Evolutionary conservation across 2,329 filamentous ascomycete species (phyloP).

Genomic region (Lasiodiplodia citricola): DNA sequence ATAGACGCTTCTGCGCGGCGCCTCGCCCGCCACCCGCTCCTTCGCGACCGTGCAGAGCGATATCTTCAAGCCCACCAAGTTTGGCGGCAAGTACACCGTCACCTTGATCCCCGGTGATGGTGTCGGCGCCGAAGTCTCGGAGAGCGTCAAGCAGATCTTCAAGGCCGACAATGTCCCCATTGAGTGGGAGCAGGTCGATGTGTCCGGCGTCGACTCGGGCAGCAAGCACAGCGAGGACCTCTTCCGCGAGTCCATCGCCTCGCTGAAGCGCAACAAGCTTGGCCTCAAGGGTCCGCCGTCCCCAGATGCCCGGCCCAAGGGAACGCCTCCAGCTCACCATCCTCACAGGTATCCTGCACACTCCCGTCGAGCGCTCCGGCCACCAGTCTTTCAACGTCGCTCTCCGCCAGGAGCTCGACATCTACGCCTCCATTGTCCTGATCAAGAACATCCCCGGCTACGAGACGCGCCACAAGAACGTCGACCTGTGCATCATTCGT

Average conservation of each 20-base stretch:
- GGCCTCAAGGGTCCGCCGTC: slow-evolving; percentile 78
- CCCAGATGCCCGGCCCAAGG: not conserved
- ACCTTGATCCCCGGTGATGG: slow-evolving; percentile 97
- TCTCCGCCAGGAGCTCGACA: slow-evolving; percentile 98
- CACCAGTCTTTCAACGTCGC: slow-evolving; percentile 99
- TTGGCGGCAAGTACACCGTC: slow-evolving; percentile 98
- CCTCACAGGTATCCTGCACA: slow-evolving; percentile 79
- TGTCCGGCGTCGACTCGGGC: slow-evolving; percentile 85
- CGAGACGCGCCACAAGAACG: slow-evolving; percentile 93
- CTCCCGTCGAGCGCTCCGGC: slow-evolving; percentile 92
- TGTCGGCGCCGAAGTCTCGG: slow-evolving; percentile 96
- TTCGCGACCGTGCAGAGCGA: slow-evolving; percentile 79
- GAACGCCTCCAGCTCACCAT: slow-evolving; percentile 22
- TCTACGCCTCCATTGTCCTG: slow-evolving; percentile 96
- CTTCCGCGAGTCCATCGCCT: slow-evolving; percentile 94
- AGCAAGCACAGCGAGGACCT: slow-evolving; percentile 90
- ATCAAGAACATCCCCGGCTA: slow-evolving; percentile 99
- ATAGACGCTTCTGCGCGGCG: slow-evolving; percentile 63
- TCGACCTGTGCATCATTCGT: slow-evolving; percentile 99
- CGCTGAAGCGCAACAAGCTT: slow-evolving; percentile 97
- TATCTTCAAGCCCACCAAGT: slow-evolving; percentile 99
- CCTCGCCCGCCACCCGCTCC: slow-evolving; percentile 53
- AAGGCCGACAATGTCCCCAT: slow-evolving; percentile 99
- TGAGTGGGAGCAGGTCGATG: slow-evolving; percentile 98
- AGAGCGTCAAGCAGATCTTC: slow-evolving; percentile 99